Evolutionary conservation across 208 protist genomes (phyloP).

Genomic region (Leishmania martiniquensis): DNA sequence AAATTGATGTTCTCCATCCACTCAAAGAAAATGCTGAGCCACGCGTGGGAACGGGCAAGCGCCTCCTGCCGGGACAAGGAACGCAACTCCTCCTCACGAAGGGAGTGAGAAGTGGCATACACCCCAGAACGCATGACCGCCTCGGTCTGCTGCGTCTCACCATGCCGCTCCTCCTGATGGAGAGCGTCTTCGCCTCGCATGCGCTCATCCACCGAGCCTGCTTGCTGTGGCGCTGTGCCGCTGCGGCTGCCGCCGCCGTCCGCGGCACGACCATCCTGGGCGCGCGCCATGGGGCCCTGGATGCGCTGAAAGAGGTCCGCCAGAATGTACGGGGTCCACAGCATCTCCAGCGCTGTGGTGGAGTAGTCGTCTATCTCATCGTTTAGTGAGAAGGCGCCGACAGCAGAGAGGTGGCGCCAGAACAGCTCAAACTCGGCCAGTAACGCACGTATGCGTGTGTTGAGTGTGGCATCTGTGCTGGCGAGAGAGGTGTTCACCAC

Average conservation of each 20-base stretch:
- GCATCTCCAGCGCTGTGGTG: conserved; percentile 79
- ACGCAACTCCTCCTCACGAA: conserved; percentile 26
- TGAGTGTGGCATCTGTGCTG: conserved; percentile 36
- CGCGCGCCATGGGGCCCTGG: conserved; percentile 37
- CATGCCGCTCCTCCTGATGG: conserved; percentile 9
- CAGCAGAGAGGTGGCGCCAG: conserved; percentile 58
- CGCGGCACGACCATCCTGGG: background rate
- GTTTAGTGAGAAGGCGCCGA: conserved; percentile 79
- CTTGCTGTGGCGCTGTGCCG: background rate
- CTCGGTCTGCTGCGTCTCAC: background rate
- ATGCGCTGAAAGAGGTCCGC: conserved; percentile 85
- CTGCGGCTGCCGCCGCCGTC: background rate
- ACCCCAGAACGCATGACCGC: background rate
- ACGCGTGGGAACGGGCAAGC: conserved; percentile 64
- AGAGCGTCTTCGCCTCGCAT: conserved; percentile 21
- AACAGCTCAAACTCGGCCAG: conserved; percentile 68
- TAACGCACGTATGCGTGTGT: conserved; percentile 36
- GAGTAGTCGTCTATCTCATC: conserved; percentile 85
- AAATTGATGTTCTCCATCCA: conserved; percentile 75
- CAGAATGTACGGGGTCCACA: conserved; percentile 85
- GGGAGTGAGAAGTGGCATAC: background rate
- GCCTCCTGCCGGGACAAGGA: conserved; percentile 65
- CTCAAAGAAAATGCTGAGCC: conserved; percentile 76
- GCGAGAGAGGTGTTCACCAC: conserved; percentile 38
- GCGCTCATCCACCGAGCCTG: conserved; percentile 11